A percentile compares a stretch with the other conserved stretches of the same genome.
These are phyloP conservation scores for Hericium erinaceus DNA, from an alignment of 768 basidiomycete species.

Conservation along the genomic window DNA sequence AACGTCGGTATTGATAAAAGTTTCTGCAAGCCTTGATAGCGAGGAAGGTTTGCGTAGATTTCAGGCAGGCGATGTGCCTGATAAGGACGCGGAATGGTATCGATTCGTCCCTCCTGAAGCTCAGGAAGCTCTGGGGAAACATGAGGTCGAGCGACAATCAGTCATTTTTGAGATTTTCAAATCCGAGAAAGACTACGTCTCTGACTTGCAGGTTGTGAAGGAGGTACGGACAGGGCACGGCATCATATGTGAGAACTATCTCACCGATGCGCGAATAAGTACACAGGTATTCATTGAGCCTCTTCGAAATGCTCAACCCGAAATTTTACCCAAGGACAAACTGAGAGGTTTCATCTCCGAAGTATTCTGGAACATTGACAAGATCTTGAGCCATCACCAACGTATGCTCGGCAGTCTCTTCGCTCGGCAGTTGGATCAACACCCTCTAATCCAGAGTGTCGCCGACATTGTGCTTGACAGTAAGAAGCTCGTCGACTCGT, in stretches of 20 bases:
- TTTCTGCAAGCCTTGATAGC: constrained; percentile 39
- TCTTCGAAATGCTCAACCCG: constrained; percentile 49
- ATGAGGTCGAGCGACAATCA: constrained; percentile 79
- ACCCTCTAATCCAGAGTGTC: constrained; percentile 74
- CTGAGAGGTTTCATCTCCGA: constrained; percentile 63
- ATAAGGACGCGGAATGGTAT: constrained; percentile 79
- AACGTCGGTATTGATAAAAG: neutral
- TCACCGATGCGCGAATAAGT: neutral
- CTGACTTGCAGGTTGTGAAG: constrained; percentile 63
- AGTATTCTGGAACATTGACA: constrained; percentile 77
- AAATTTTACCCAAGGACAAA: constrained; percentile 48
- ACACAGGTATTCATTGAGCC: constrained; percentile 65
- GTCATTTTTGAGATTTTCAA: constrained; percentile 86
- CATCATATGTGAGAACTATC: neutral
- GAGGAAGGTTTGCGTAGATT: constrained; percentile 59
- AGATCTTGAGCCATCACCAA: constrained; percentile 59
- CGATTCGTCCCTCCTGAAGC: constrained; percentile 67
- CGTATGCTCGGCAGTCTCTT: constrained; percentile 67
- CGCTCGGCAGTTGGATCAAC: constrained; percentile 73
- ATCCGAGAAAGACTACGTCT: constrained; percentile 81
- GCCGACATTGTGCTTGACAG: constrained; percentile 82
- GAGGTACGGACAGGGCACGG: constrained; percentile 35
- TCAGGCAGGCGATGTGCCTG: constrained; percentile 54
- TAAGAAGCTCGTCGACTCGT: constrained; percentile 24
- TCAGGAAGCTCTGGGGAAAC: constrained; percentile 56